A percentile compares a stretch with the other conserved stretches of the same genome.
phyloP scores from a whole-genome alignment of 2,329 filamentous ascomycete genomes.

The Sodiomyces alkalinus region DNA sequence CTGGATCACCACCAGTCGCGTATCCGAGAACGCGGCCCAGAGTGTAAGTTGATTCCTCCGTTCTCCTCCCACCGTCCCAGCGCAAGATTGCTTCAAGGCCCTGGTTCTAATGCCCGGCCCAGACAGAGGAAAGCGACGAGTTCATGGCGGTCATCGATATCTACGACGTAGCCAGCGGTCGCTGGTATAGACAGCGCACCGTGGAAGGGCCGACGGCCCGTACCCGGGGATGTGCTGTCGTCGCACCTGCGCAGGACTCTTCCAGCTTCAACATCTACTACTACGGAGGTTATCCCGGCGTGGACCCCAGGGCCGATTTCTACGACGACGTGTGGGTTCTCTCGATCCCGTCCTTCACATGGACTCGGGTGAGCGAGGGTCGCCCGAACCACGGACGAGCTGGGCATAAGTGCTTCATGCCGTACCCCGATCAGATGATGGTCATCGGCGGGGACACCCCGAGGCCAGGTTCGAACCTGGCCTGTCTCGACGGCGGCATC shows the following conservation, averaged over 20 bases:
- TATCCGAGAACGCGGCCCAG: conserved; percentile 17
- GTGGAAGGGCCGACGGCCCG: conserved; percentile 41
- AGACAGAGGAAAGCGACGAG: conserved; percentile 49
- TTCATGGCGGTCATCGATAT: conserved; percentile 63
- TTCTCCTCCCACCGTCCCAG: too few relatives aligned
- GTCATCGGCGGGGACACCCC: conserved; percentile 52
- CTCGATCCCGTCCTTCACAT: conserved; percentile 66
- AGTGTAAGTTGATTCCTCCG: conserved; percentile 30
- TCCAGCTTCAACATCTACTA: conserved; percentile 75
- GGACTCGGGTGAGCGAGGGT: conserved; percentile 42
- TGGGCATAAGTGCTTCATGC: conserved; percentile 60
- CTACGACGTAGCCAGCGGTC: conserved; percentile 55
- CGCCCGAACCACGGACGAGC: conserved; percentile 39
- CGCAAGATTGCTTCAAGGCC: too few relatives aligned
- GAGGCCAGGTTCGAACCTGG: conserved; percentile 9
- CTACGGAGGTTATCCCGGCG: conserved; percentile 58
- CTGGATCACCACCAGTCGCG: conserved; percentile 16
- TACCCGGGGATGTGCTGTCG: conserved; percentile 57
- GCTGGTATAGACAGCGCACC: conserved; percentile 57
- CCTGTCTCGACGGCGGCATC: conserved; percentile 34
- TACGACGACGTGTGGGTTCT: conserved; percentile 67
- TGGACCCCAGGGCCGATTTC: conserved; percentile 22
- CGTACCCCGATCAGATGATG: conserved; percentile 70
- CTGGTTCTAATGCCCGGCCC: not conserved
- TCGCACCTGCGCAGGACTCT: conserved; percentile 53